Conservation (phyloP, 345 rosid genomes). For the Gossypium thurberi region DNA sequence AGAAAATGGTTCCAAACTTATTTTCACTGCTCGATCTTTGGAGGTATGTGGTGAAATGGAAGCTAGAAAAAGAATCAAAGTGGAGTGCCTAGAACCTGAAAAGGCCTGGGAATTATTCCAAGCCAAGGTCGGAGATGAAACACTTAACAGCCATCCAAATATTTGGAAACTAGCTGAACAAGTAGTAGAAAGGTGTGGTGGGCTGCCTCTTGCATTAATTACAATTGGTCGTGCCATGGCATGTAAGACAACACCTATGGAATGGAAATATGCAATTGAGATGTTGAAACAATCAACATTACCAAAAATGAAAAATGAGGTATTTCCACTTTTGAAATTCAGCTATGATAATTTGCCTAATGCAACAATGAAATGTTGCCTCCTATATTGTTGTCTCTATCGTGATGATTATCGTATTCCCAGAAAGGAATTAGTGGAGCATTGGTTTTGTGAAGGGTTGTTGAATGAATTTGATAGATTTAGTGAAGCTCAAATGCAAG, state of each 20-base stretch:
- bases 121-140: too few relatives aligned
- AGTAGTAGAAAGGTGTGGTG: constrained; percentile 19
- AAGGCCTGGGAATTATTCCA: constrained; percentile 21
- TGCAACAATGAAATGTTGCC: too few relatives aligned
- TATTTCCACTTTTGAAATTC: too few relatives aligned
- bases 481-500: background rate
- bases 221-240: constrained; percentile 18
- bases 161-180: constrained; percentile 24
- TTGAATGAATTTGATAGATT: background rate
- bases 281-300: too few relatives aligned
- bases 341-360: too few relatives aligned
- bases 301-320: too few relatives aligned
- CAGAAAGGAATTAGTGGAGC: too few relatives aligned
- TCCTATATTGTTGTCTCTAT: constrained; percentile 10
- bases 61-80: constrained; percentile 2
- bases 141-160: constrained; percentile 22
- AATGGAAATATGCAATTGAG: too few relatives aligned
- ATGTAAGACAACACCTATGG: background rate
- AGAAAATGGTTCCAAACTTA: too few relatives aligned
- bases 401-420: background rate
- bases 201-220: background rate
- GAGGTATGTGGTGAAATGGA: too few relatives aligned
- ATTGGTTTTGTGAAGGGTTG: too few relatives aligned
- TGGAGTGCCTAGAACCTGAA: constrained; percentile 23
- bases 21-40: too few relatives aligned